phyloP scores from a whole-genome alignment of 1,284 basidiomycete genomes.

The Ceratobasidium sp. region DNA sequence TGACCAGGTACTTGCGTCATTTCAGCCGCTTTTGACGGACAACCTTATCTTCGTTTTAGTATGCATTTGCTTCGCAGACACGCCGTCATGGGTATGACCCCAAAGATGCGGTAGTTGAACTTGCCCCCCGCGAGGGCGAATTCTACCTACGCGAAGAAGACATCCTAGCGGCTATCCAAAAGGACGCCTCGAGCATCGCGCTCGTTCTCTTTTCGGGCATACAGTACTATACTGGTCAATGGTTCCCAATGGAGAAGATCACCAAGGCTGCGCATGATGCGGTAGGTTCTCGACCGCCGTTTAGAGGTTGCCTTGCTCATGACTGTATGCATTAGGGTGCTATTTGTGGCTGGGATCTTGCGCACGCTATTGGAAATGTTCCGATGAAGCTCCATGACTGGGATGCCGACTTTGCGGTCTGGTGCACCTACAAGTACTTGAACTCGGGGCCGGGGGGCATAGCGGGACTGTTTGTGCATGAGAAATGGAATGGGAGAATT shows the following conservation, averaged over 20 bases:
- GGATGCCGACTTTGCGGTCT: conserved; percentile 96
- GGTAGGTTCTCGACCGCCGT: conserved; percentile 60
- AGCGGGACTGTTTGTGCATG: conserved; percentile 91
- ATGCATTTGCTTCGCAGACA: conserved; percentile 93
- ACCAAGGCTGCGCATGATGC: conserved; percentile 85
- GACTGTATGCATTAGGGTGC: conserved; percentile 72
- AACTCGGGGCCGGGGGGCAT: conserved; percentile 97
- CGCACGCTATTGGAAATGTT: conserved; percentile 96
- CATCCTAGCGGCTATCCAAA: conserved; percentile 81
- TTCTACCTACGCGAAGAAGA: conserved; percentile 91
- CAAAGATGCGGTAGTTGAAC: conserved; percentile 78
- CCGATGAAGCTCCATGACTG: conserved; percentile 91
- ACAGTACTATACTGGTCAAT: conserved; percentile 98
- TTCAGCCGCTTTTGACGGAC: conserved; percentile 6
- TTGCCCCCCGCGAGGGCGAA: conserved; percentile 86
- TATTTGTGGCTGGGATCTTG: conserved; percentile 95
- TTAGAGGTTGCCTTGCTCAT: conserved; percentile 4
- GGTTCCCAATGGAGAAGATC: conserved; percentile 88
- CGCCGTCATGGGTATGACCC: conserved; percentile 84
- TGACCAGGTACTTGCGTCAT: conserved; percentile 76
- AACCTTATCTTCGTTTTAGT: conserved; percentile 65
- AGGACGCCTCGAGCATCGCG: conserved; percentile 81
- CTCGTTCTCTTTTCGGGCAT: conserved; percentile 91
- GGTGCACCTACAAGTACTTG: conserved; percentile 99
- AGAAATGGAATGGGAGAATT: conserved; percentile 77